Conservation (phyloP, 805 yeast genomes). For the Helenozyma baotianmanensis region DNA sequence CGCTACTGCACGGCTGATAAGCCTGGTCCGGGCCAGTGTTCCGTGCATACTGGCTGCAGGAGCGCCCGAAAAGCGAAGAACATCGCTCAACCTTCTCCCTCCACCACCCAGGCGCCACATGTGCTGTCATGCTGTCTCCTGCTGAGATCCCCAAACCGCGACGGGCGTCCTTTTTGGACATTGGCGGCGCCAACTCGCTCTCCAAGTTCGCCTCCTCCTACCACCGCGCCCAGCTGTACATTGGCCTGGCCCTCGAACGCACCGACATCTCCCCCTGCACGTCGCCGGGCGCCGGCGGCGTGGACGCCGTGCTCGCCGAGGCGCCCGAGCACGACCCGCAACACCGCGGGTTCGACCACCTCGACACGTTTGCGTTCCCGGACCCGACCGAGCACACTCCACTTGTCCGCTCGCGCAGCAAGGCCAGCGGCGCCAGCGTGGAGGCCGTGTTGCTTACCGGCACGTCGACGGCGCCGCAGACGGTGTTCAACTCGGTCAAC, state of each 20-base stretch:
- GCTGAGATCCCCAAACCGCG: slow-evolving; percentile 7
- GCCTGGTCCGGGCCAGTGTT: no score
- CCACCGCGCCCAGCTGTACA: slow-evolving; percentile 28
- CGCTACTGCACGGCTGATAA: no score
- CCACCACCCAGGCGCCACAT: no score
- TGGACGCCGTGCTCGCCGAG: no score
- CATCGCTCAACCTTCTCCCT: no score
- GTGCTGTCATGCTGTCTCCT: no score
- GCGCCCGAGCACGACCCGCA: no score
- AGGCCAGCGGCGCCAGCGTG: slow-evolving; percentile 1
- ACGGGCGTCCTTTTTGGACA: slow-evolving; percentile 27
- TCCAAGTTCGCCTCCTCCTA: slow-evolving; percentile 38
- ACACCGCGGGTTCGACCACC: no score
- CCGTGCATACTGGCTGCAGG: no score
- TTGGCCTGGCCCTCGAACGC: slow-evolving; percentile 5
- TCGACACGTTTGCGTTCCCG: neutral
- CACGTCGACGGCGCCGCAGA: slow-evolving; percentile 58
- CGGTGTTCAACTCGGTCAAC: slow-evolving; percentile 72
- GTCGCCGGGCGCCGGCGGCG: neutral
- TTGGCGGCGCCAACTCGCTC: slow-evolving; percentile 34
- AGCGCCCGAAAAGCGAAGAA: no score
- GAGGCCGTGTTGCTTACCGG: slow-evolving; percentile 3
- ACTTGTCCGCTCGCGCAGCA: slow-evolving; percentile 3
- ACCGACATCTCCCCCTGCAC: slow-evolving; percentile 1
- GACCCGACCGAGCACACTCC: neutral